Base-by-base conservation (phyloP, 129 eudicot species). In the Lonicera japonica region DNA sequence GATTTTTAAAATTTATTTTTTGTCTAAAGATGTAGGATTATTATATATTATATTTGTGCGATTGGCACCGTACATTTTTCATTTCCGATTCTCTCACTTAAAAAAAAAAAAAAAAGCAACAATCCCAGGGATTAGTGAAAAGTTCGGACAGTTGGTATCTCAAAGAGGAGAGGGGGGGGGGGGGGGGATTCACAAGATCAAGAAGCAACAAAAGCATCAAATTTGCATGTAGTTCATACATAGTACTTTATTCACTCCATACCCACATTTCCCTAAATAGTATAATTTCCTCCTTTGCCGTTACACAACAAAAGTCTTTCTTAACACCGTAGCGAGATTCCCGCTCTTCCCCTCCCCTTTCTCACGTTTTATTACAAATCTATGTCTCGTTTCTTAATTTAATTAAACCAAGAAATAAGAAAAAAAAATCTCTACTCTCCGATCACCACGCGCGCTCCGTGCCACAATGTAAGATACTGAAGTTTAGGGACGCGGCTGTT, bases 251-350 rank as follows among this genome's bases (percentile, higher is more conserved):
- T 6, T 6, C 36, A 29, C 36, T 29, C 10, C 51, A 4, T 15
- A 45, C 51, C 14, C 51, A 12, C 2, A 45, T 15, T 45, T 12
- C n/a, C 14, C 51, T 45, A 45, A 45, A 45, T 15, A 45, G n/a
- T 29, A 29, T 29, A 1, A 6, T 29, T 29, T 29, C 6, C 36
- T 29, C 6, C 36, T 29, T 29, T 1, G 51, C 1, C 58, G 58
- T 61, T 67, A 67, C 21, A 67, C 25, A 41, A 64, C 72, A 76
- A 56, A 69, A 59, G 43, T 40, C 25, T 58, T 62, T 66, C 39
- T 40, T 29, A 65, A 53, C 73, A 61, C 69, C 40, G 64, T 66
- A 67, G 82, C 82, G 73, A 52, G 82, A 77, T 71, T 77, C 82
- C 73, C 82, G 82, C 69, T 58, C 60, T 29, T 18, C 9, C 59